Conservation (phyloP, 2,329 filamentous ascomycete species). For the Alternaria arborescens region DNA sequence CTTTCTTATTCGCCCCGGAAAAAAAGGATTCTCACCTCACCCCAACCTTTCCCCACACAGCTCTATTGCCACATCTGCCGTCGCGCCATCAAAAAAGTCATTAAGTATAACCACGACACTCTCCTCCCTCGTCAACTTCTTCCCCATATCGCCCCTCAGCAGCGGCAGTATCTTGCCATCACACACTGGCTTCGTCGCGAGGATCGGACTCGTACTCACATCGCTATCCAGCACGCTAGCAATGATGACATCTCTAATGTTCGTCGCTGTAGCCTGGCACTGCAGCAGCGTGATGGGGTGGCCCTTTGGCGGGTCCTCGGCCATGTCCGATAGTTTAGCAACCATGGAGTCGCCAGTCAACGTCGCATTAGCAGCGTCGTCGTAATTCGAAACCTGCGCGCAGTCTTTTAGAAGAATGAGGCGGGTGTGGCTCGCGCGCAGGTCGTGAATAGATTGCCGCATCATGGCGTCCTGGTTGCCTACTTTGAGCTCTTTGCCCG, state of each 20-base stretch:
- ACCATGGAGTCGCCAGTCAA: conserved; percentile 43
- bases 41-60: conserved; percentile 52
- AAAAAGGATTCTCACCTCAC: not conserved
- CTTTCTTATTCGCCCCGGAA: too few species aligned
- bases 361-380: conserved; percentile 45
- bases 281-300: conserved; percentile 49
- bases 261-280: conserved; percentile 62
- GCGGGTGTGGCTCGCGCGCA: conserved; percentile 36
- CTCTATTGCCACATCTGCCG: conserved; percentile 57
- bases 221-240: conserved; percentile 58
- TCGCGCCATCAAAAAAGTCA: conserved; percentile 62
- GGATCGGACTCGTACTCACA: conserved; percentile 55
- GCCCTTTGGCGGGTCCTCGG: conserved; percentile 24
- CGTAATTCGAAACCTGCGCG: conserved; percentile 44
- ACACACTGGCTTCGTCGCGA: conserved; percentile 61
- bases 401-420: conserved; percentile 38
- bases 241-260: conserved; percentile 58
- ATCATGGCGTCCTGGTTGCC: conserved; percentile 42
- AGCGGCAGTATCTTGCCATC: conserved; percentile 60
- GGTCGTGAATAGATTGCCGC: conserved; percentile 31
- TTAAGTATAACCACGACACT: conserved; percentile 59
- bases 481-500: conserved; percentile 25
- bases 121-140: conserved; percentile 50
- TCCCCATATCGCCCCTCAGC: conserved; percentile 54
- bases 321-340: conserved; percentile 32